Percentiles rank a stretch among this genome's conserved stretches.
phyloP scores from a whole-genome alignment of 345 rosid genomes.

The Salix koriyanagi region DNA sequence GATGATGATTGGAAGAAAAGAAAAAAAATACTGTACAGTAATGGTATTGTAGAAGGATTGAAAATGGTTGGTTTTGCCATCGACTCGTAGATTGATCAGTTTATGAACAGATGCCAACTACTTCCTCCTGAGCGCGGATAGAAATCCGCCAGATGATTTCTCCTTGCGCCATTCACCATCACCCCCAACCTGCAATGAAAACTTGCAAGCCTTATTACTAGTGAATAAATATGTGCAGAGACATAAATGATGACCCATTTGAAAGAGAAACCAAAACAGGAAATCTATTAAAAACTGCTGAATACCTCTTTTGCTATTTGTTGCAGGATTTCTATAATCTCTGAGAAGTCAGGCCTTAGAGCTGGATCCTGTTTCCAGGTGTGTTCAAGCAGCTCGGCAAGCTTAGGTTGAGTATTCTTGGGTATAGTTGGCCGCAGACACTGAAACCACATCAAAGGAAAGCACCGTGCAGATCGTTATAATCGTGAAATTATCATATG shows the following conservation, averaged over 20 bases:
- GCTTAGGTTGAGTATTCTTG: slow-evolving; percentile 54
- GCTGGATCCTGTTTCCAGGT: slow-evolving; percentile 92
- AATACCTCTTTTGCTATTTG: slow-evolving; percentile 73
- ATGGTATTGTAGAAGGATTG: background rate
- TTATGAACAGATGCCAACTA: background rate
- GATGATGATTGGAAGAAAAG: background rate
- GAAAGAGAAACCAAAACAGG: background rate
- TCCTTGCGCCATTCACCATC: slow-evolving; percentile 69
- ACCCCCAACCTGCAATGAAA: slow-evolving; percentile 52
- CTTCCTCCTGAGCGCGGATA: slow-evolving; percentile 71
- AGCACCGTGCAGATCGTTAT: background rate
- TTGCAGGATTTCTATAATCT: slow-evolving; percentile 57
- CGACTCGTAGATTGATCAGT: slow-evolving; percentile 13
- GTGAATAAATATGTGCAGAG: background rate
- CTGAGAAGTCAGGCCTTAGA: slow-evolving; percentile 79
- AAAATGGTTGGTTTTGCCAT: slow-evolving; percentile 10
- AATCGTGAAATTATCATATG: background rate
- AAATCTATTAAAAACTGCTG: background rate
- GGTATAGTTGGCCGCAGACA: slow-evolving; percentile 82
- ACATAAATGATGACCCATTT: background rate
- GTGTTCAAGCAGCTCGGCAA: slow-evolving; percentile 62
- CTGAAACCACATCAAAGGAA: slow-evolving; percentile 31
- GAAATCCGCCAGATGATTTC: slow-evolving; percentile 64
- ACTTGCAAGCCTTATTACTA: background rate
- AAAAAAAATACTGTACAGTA: slow-evolving; percentile 32